Evolutionary conservation across 2,329 filamentous ascomycete species (phyloP).

Genomic region (Fusarium protoensiforme): DNA sequence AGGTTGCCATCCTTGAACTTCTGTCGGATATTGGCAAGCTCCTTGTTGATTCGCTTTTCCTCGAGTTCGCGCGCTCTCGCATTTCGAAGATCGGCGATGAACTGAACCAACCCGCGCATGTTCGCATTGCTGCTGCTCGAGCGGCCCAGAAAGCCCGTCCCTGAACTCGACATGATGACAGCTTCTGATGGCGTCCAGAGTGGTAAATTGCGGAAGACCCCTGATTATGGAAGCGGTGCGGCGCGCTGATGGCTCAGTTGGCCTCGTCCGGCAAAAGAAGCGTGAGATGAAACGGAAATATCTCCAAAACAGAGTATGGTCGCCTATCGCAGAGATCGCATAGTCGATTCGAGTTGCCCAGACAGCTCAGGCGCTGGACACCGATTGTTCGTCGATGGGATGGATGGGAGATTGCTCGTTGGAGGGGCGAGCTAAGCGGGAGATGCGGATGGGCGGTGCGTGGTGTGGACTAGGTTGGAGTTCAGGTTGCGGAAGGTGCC

Average conservation of each 20-base stretch:
- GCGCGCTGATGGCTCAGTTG: constrained; percentile 21
- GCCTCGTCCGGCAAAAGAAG: constrained; percentile 15
- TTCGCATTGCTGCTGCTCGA: constrained; percentile 73
- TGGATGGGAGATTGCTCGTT: constrained; percentile 35
- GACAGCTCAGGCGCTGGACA: constrained; percentile 42
- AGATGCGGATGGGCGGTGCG: constrained; percentile 39
- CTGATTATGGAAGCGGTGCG: constrained; percentile 33
- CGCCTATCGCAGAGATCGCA: constrained; percentile 46
- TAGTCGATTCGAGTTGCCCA: constrained; percentile 44
- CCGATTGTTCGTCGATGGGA: constrained; percentile 40
- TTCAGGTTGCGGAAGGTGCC: constrained; percentile 33
- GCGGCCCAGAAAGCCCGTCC: constrained; percentile 72
- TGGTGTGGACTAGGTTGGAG: constrained; percentile 22
- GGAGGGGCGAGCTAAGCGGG: constrained; percentile 41
- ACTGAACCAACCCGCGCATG: constrained; percentile 91
- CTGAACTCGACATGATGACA: constrained; percentile 65
- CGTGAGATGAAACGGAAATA: constrained; percentile 20
- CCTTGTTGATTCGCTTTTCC: constrained; percentile 99
- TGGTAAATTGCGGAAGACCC: constrained; percentile 37
- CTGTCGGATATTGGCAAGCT: constrained; percentile 96
- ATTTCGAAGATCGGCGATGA: constrained; percentile 96
- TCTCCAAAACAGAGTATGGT: constrained; percentile 40
- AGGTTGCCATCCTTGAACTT: constrained; percentile 97
- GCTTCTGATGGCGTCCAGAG: constrained; percentile 15
- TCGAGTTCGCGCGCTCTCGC: constrained; percentile 94